Evolutionary conservation across 2,329 filamentous ascomycete species (phyloP), one percentile per base, ranked within the genome.

Genomic region (Phialemoniopsis sp.): DNA sequence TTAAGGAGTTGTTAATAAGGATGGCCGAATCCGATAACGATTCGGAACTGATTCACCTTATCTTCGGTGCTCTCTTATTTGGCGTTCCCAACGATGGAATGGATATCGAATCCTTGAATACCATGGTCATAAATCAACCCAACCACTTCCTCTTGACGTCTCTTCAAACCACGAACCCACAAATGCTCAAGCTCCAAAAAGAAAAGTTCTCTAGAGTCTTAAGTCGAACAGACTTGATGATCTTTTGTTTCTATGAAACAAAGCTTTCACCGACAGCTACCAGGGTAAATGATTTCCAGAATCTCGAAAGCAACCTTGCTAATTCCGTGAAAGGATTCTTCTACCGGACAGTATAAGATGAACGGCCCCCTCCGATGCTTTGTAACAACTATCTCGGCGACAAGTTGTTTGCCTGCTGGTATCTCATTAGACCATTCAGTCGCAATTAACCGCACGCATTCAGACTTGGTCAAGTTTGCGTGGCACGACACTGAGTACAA

Each of bases 41-140:
- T 4, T 38, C 39, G 13, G 14, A 19, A 9, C 17, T 41, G n/a
- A 13, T 41, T 29, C 4, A 41, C 17, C 29, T n/a, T 9, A 28
- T 41, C 4, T 4, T 12, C 6, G 39, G 34, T 19, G 12, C 28
- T 18, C 12, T 41, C n/a, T 29, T 41, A 26, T 41, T 41, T 21
- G 39, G 39, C 16, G 30, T 36, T 29, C 39, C 39, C 8, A 36
- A 41, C 17, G 39, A 41, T n/a, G 39, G 39, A 5, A 32, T 41
- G 39, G 30, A 41, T 10, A 41, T 41, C 30, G 17, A 14, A 8
- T 36, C 33, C n/a, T 29, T 41, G 18, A 13, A 37, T 14, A 34
- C 39, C 14, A 41, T 41, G 39, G 39, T 37, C 12, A 33, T 32
- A 5, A 15, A 41, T 21, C 28, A 33, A 34, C 39, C 39, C 13